Percentiles rank a stretch among this genome's conserved stretches.
Conservation (phyloP, 2,329 filamentous ascomycete species). For the Aspergillus spinulosporus region DNA sequence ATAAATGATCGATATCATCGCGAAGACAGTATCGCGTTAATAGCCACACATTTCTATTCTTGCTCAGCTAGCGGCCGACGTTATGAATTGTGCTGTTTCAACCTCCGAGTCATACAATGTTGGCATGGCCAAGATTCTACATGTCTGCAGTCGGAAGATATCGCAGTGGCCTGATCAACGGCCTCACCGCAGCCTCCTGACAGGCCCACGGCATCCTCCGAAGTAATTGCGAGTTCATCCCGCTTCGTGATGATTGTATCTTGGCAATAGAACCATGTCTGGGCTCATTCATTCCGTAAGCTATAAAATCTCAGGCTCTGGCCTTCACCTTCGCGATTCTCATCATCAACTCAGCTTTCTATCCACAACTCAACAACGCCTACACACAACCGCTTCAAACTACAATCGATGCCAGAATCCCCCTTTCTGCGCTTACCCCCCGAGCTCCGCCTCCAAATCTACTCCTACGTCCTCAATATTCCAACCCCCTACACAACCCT, state of each 20-base stretch:
- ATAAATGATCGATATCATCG: not conserved
- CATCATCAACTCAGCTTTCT: not conserved
- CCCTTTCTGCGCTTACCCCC: constrained; percentile 30
- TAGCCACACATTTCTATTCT: not conserved
- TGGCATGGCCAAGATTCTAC: not conserved
- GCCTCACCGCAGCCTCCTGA: not conserved
- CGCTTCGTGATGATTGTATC: not conserved
- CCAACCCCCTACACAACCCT: constrained; percentile 31
- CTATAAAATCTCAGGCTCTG: not conserved
- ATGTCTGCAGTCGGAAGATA: not conserved
- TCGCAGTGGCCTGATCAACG: not conserved
- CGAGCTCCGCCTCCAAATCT: constrained; percentile 38
- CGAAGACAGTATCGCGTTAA: not conserved
- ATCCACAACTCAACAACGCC: not conserved
- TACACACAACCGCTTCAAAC: not conserved
- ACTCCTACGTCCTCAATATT: constrained; percentile 33
- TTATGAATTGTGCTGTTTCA: not conserved
- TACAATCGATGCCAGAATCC: constrained; percentile 11
- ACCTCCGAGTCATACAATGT: not conserved
- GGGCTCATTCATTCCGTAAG: not conserved
- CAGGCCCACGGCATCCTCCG: not conserved
- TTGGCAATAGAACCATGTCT: not conserved
- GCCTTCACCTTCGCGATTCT: not conserved
- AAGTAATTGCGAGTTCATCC: not conserved
- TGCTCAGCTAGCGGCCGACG: not conserved